Base-by-base conservation (phyloP, 179 eudicot species). In the Patellifolia procumbens region DNA sequence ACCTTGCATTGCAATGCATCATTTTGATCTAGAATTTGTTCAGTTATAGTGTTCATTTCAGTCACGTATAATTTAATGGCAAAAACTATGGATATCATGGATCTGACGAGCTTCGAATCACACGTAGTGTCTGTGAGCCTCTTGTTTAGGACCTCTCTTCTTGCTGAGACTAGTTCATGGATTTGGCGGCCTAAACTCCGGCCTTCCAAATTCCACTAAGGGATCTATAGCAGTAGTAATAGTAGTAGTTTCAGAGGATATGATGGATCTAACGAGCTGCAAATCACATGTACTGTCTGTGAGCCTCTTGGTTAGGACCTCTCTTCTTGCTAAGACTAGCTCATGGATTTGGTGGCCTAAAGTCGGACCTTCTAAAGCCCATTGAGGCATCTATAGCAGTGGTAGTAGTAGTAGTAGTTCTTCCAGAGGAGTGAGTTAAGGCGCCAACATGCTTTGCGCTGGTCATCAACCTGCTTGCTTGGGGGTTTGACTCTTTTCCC, bases 241-340 rank as follows among this genome's bases (percentile, higher is more conserved):
- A 34, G 3, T 34, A 49, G 39, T 31, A 8, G 15, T n/a, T n/a
- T n/a, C n/a, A n/a, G n/a, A n/a, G n/a, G n/a, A n/a, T 55, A 55
- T 9, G 17, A 35, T 56, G 51, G 35, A 34, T 56, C 35, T 52
- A n/a, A 72, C 42, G 76, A 73, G 3, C 75, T 52, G 45, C 34
- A 35, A 8, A 13, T 15, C 37, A 39, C 37, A 28, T 7, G 22
- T 51, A 51, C 0, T 1, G 6, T 51, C 19, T 15, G 56, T 13
- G 52, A 43, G 71, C 43, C 71, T 0, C 7, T 51, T 51, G n/a
- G 56, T 5, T 24, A 67, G 17, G 15, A 43, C 17, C 34, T 43
- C 19, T 43, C 17, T 24, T 4, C 26, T 34, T 34, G 17, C 12
- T 42, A 42, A 43, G 28, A 63, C 52, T 42, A 1, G 51, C 22